These are phyloP conservation scores for Ascoidea rubescens DNA, from an alignment of 805 yeast species.

Conservation along the genomic window DNA sequence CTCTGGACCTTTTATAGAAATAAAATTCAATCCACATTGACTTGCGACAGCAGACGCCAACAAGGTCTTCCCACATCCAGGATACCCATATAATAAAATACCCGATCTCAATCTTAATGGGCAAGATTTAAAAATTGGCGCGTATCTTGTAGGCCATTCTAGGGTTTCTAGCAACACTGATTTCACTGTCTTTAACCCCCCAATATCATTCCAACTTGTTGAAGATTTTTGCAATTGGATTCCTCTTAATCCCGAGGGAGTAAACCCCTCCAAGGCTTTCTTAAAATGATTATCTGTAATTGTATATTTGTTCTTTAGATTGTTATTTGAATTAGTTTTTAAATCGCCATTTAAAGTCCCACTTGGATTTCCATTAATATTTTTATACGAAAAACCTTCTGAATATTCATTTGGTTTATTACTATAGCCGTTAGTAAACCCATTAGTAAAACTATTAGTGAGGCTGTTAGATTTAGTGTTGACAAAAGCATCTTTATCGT, in stretches of 20 bases:
- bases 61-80: conserved; percentile 95
- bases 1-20: conserved; percentile 92
- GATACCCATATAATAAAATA: conserved; percentile 81
- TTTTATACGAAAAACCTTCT: not conserved
- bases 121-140: conserved; percentile 84
- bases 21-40: conserved; percentile 87
- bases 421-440: not conserved
- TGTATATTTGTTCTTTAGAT: not conserved
- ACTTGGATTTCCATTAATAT: not conserved
- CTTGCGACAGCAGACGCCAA: conserved; percentile 89
- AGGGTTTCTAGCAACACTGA: conserved; percentile 67
- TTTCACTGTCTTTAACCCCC: conserved; percentile 74
- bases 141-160: conserved; percentile 95
- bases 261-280: conserved; percentile 49
- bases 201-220: conserved; percentile 76
- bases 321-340: not conserved
- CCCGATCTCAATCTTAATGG: conserved; percentile 86
- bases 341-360: not conserved
- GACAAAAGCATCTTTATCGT: not conserved
- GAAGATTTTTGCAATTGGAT: conserved; percentile 72
- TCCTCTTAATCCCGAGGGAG: conserved; percentile 75
- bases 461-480: not conserved
- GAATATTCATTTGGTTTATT: too few species aligned
- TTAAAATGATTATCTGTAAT: conserved; percentile 28
- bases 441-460: not conserved